A percentile compares a stretch with the other conserved stretches of the same genome.
Conservation (phyloP, 768 basidiomycete species). For the Suillus lakei region DNA sequence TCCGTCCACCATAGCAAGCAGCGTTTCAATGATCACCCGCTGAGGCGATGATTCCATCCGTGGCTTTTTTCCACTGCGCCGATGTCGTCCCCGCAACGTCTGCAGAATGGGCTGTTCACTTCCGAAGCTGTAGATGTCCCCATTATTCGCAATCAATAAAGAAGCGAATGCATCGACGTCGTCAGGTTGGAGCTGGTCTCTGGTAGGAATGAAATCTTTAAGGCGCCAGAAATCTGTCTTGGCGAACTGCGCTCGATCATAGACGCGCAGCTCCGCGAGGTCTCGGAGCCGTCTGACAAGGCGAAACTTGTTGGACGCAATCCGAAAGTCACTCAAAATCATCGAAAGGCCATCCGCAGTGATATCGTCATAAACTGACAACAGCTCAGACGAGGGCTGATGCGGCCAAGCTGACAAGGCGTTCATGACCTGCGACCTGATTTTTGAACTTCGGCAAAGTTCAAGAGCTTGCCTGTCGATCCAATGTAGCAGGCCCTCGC, state of each 20-base stretch:
- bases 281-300: conserved; percentile 69
- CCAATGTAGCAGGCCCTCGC: conserved; percentile 62
- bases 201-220: conserved; percentile 73
- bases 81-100: conserved; percentile 46
- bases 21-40: conserved; percentile 53
- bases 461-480: conserved; percentile 57
- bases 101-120: conserved; percentile 51
- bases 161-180: conserved; percentile 77
- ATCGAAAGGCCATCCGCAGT: conserved; percentile 52
- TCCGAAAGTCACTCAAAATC: conserved; percentile 62
- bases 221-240: conserved; percentile 81
- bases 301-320: conserved; percentile 77
- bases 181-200: conserved; percentile 57
- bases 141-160: conserved; percentile 61
- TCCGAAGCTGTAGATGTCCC: conserved; percentile 64
- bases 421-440: conserved; percentile 49
- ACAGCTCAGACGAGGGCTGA: conserved; percentile 53
- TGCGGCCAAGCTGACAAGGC: conserved; percentile 82
- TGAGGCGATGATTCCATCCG: conserved; percentile 40
- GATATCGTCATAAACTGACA: conserved; percentile 49
- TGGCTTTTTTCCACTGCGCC: conserved; percentile 9
- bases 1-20: conserved; percentile 64
- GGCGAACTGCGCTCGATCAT: conserved; percentile 52
- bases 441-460: conserved; percentile 43
- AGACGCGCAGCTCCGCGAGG: conserved; percentile 43